Evolutionary conservation across 2,329 filamentous ascomycete species (phyloP).

Genomic region (Didymella lethalis): DNA sequence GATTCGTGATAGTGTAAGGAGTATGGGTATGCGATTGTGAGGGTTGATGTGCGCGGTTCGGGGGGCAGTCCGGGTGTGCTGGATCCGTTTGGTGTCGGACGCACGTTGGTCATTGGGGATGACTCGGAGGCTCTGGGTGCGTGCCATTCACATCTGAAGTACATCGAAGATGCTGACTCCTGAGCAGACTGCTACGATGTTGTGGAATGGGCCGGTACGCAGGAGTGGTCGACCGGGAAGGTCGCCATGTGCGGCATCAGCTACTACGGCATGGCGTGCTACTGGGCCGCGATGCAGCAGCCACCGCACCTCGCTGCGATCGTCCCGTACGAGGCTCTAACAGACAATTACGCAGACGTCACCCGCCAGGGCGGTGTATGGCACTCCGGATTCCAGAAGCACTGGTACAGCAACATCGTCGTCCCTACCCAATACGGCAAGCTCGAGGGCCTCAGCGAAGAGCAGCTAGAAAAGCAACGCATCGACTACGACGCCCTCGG

Average conservation of each 20-base stretch:
- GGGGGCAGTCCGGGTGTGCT: background rate
- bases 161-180: background rate
- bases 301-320: constrained; percentile 6
- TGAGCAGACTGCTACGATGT: background rate
- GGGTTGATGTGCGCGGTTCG: background rate
- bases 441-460: background rate
- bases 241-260: constrained; percentile 1
- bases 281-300: constrained; percentile 9
- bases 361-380: background rate
- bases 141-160: background rate
- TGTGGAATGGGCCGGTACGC: background rate
- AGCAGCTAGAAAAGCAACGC: background rate
- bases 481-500: background rate
- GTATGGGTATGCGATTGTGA: background rate
- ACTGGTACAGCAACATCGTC: background rate
- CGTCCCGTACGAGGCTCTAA: background rate
- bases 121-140: background rate
- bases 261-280: constrained; percentile 9
- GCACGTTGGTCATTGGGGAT: background rate
- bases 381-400: background rate
- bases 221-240: background rate
- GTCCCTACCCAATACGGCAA: background rate
- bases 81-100: background rate
- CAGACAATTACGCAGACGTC: background rate
- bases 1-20: background rate